Base-by-base conservation (phyloP, 164 flowering plant species). In the Euptelea pleiosperma region DNA sequence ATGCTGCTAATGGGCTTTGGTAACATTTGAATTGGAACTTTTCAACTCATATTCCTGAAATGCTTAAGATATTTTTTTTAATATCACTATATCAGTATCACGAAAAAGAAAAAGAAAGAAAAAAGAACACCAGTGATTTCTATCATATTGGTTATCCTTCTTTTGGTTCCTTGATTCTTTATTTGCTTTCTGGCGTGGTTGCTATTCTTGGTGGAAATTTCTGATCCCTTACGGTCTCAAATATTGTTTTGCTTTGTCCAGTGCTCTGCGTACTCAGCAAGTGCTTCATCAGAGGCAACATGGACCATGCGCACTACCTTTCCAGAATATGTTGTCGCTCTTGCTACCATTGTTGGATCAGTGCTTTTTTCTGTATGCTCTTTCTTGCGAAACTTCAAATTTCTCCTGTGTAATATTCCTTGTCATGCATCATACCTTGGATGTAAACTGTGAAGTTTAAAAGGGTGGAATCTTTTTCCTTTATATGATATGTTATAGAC, bases 271-370 rank as follows among this genome's bases (percentile, higher is more conserved):
- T 92, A 77, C 73, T 18, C 69, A 46, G 85, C 96, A 19, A 74
- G 39, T 71, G 67, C 87, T 57, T 60, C 92, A 55, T 79, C 96
- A 39, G 94, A 84, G 74, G 83, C 80, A 52, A 90, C 96, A 18
- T 93, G 97, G 98, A 86, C 96, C 1, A 86, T 84, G 97, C 89
- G 83, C 18, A 60, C 96, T 42, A 90, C 94, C 49, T 90, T 93
- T 69, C 98, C 97, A 43, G 98, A 90, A 82, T 93, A 93, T 76
- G 91, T 87, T 58, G 97, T 93, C 67, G 97, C 97, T 72, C 96
- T 93, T 60, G 89, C 98, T 49, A 93, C 99, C 40, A 79, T 93
- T 65, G 92, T 79, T 62, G 99, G 99, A 73, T 93, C 99, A 42
- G 91, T 93, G 3, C 92, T 88, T 67, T 92, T 92, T 63, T 44